A percentile compares a stretch with the other conserved stretches of the same genome.
Evolutionary conservation across 306 rosid genomes (phyloP).

Genomic region (Chamaecrista fasciculata): DNA sequence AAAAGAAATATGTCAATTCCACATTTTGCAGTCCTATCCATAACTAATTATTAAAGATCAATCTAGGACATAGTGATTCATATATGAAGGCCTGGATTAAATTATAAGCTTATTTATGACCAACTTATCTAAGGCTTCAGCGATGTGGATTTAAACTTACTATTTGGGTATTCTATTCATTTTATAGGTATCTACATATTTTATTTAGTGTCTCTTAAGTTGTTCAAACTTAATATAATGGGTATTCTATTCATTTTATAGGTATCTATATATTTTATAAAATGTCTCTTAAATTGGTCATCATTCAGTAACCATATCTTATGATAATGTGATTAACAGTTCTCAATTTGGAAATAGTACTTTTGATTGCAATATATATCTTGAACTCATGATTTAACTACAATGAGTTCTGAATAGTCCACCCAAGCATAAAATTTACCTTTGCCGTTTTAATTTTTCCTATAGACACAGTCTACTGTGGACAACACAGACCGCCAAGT

Average conservation of each 20-base stretch:
- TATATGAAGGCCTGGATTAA: neutral
- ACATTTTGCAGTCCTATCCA: neutral
- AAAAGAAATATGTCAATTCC: neutral
- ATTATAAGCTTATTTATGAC: neutral
- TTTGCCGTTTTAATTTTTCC: neutral
- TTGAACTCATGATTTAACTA: neutral
- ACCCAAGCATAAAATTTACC: neutral
- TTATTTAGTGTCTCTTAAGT: neutral
- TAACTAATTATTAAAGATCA: neutral
- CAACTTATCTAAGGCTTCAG: neutral
- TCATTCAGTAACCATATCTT: neutral
- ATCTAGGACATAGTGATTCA: neutral
- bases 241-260: neutral
- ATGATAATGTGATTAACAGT: neutral
- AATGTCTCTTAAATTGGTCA: neutral
- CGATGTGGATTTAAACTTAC: neutral
- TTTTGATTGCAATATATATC: neutral
- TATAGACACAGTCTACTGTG: neutral
- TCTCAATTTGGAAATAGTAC: neutral
- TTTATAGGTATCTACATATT: neutral
- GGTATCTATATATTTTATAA: neutral
- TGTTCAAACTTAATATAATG: neutral
- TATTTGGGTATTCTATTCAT: neutral
- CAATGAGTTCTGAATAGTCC: neutral
- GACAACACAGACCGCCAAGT: neutral